Evolutionary conservation across 306 rosid species (phyloP), one percentile per base, ranked within the genome.

Genomic region (Pterocarpus santalinus): DNA sequence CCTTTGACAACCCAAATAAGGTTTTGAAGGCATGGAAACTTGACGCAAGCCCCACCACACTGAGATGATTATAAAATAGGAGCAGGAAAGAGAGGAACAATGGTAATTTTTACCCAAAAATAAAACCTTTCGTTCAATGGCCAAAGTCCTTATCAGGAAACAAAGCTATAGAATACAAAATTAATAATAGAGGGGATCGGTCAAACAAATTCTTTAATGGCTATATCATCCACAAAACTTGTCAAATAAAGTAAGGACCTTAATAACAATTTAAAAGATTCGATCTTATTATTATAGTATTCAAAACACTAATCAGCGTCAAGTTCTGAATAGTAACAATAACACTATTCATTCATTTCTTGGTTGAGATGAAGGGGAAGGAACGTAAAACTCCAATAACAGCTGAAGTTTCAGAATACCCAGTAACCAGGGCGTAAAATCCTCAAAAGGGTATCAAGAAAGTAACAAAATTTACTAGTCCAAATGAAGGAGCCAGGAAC

Each of bases 1-100:
- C 71, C 65, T 62, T 72, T 34, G 67, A 62, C 75, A 72, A 8
- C 63, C 79, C 74, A 69, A 60, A 75, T 53, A 47, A 65, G 70
- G 65, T 30, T 16, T 5, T 46, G 32, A 58, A 85, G 84, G 82
- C 69, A 77, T 70, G 58, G 74, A 79, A 83, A 72, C 87, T 83
- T 84, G 87, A 80, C 85, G 79, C 67, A 81, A 86, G 76, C 87
- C 84, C 91, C 88, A 83, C 88, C 3, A 73, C 91, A 72, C 88
- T 39, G 89, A 83, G 88, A n/a, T 6, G 74, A 72, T 56, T 81
- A 46, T 67, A 36, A 73, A 5, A 81, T 73, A 76, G 66, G 32
- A 60, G 47, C 30, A 34, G 41, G 6, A 71, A 32, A 22, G n/a
- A 35, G 16, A 49, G 39, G 5, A 72, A 65, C 65, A 47, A n/a